Evolutionary conservation across 495 filamentous ascomycete genomes (phyloP).

Genomic region (Penicillium tannophilum): DNA sequence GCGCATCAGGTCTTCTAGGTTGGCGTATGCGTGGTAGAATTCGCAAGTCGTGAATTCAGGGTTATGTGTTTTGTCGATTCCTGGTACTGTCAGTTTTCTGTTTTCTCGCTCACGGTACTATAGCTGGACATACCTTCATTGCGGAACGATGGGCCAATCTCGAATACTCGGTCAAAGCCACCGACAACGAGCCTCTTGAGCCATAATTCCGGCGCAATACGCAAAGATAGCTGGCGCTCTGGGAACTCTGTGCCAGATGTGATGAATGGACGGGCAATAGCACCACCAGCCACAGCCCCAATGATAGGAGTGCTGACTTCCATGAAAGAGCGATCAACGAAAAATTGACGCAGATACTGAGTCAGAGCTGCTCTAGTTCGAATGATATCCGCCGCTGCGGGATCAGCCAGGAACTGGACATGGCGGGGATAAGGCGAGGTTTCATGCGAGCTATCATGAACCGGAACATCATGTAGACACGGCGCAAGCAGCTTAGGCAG

Average conservation of each 20-base stretch:
- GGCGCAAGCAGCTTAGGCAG: slow-evolving; percentile 75
- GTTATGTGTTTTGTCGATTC: slow-evolving; percentile 88
- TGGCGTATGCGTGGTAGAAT: slow-evolving; percentile 88
- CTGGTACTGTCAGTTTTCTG: slow-evolving; percentile 30
- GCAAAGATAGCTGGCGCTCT: slow-evolving; percentile 66
- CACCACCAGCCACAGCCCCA: slow-evolving; percentile 73
- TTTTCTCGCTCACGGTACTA: background rate
- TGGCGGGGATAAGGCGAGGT: slow-evolving; percentile 68
- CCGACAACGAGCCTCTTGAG: slow-evolving; percentile 90
- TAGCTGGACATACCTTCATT: slow-evolving; percentile 70
- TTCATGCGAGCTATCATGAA: slow-evolving; percentile 63
- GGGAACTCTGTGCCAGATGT: slow-evolving; percentile 73
- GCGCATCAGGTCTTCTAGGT: slow-evolving; percentile 71
- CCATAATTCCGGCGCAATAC: slow-evolving; percentile 94
- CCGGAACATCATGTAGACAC: slow-evolving; percentile 72
- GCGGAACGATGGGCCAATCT: slow-evolving; percentile 90
- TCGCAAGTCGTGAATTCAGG: slow-evolving; percentile 97
- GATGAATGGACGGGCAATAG: slow-evolving; percentile 80
- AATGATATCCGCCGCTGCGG: slow-evolving; percentile 63
- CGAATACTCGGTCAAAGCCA: slow-evolving; percentile 86
- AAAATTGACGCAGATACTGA: slow-evolving; percentile 70
- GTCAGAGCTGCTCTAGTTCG: slow-evolving; percentile 74
- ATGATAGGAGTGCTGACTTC: slow-evolving; percentile 92
- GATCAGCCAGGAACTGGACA: slow-evolving; percentile 79
- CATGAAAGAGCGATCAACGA: slow-evolving; percentile 69